Conservation (phyloP, 257 asterid species). For the Henckelia pumila region DNA sequence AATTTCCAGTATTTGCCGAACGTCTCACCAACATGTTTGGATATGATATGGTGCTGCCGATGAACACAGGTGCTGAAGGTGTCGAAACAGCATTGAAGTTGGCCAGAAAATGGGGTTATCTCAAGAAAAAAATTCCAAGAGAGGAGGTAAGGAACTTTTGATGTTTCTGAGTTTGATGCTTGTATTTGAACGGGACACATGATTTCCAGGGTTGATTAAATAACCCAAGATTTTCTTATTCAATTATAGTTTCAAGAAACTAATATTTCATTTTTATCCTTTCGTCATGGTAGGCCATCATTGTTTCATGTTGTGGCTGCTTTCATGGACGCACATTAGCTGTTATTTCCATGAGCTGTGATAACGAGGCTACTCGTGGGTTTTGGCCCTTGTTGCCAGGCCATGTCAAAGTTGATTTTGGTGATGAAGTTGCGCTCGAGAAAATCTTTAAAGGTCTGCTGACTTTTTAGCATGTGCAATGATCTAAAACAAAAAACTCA, state of each 20-base stretch:
- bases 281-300: slow-evolving; percentile 62
- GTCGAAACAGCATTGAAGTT: slow-evolving; percentile 95
- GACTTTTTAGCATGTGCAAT: slow-evolving; percentile 21
- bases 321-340: slow-evolving; percentile 95
- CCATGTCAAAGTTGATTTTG: slow-evolving; percentile 84
- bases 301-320: slow-evolving; percentile 98
- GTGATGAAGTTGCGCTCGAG: slow-evolving; percentile 70
- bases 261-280: slow-evolving; percentile 1
- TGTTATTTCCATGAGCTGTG: slow-evolving; percentile 97
- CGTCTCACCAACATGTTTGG: slow-evolving; percentile 75
- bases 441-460: slow-evolving; percentile 67
- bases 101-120: slow-evolving; percentile 93
- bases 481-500: background rate
- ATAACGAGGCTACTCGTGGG: slow-evolving; percentile 88
- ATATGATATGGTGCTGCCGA: slow-evolving; percentile 90
- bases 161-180: background rate
- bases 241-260: background rate
- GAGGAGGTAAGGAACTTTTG: slow-evolving; percentile 59
- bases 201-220: background rate
- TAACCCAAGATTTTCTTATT: slow-evolving; percentile 4
- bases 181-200: slow-evolving; percentile 12
- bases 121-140: slow-evolving; percentile 71
- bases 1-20: slow-evolving; percentile 78
- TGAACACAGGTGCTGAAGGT: slow-evolving; percentile 99
- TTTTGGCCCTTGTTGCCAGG: slow-evolving; percentile 93